Base-by-base conservation (phyloP, 2,329 filamentous ascomycete species). In the Thielaviopsis populi region DNA sequence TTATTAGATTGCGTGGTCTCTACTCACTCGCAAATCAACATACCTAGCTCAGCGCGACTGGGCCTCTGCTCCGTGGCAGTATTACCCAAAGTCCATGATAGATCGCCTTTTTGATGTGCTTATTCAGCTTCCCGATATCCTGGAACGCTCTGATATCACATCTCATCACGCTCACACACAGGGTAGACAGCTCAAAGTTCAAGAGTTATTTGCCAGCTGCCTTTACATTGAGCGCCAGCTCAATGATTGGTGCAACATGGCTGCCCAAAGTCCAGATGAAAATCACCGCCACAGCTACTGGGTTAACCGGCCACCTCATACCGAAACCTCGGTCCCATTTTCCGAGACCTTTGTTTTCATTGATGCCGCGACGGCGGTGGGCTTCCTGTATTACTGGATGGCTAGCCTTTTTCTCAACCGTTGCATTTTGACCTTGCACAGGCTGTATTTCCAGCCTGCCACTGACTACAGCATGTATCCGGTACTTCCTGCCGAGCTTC, bases 331-430 rank as follows among this genome's bases (percentile, higher is more conserved):
- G 64, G 70, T 77, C 22, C 78, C 79, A 0, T 81, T 82, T 67
- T 69, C 73, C 13, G 75, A 76, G 50, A 70, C 72, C 1, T 77
- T 78, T 66, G 72, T 71, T 11, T 82, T 83, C 69, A 73, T 71
- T 33, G 75, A 79, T 68, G 69, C 73, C 19, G 68, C 73, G 13
- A 74, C 77, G 0, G 77, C 80, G 0, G 67, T 81, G 40, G 74
- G 74, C 56, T 77, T 82, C 67, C 70, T 81, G 13, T 78, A 80
- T 69, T 82, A 81, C 70, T 83, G 80, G 80, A 75, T 78, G 66
- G 70, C 76, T 0, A 75, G 80, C 56, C 72, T 82, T 33, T 67
- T 77, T 13, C 75, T 83, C 58, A 76, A 78, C 66, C 77, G 75
- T 10, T 79, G 75, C 68, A 74, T 82, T 48, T 75, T 76, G 65